phyloP scores from a whole-genome alignment of 2,329 filamentous ascomycete genomes.

The Cercospora brassicicola region DNA sequence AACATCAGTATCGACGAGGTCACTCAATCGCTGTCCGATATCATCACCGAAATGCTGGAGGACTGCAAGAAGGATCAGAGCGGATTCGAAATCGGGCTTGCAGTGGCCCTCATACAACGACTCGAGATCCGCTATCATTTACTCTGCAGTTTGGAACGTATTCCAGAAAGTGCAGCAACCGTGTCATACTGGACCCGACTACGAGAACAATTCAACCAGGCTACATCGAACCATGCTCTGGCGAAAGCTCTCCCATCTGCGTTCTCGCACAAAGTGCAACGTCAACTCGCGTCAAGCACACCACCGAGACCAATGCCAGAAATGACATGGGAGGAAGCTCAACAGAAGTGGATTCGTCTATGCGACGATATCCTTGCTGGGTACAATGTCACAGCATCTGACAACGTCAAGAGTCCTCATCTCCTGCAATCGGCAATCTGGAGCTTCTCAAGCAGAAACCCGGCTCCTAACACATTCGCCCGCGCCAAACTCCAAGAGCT shows the following conservation, averaged over 20 bases:
- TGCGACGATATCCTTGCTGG: constrained; percentile 69
- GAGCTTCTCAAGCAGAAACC: constrained; percentile 64
- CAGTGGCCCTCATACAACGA: constrained; percentile 45
- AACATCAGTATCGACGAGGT: constrained; percentile 61
- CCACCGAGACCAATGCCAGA: constrained; percentile 87
- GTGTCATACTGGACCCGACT: constrained; percentile 38
- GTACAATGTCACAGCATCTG: constrained; percentile 25
- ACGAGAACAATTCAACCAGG: constrained; percentile 27
- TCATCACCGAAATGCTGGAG: constrained; percentile 42
- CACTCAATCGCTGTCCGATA: constrained; percentile 55
- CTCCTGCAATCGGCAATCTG: constrained; percentile 48
- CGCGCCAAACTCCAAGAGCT: constrained; percentile 55
- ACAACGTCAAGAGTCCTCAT: constrained; percentile 28
- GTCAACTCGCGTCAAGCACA: constrained; percentile 88
- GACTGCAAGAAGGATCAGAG: constrained; percentile 44
- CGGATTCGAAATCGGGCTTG: constrained; percentile 17
- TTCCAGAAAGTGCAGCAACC: constrained; percentile 40
- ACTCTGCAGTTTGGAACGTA: constrained; percentile 43
- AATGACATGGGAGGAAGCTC: constrained; percentile 69
- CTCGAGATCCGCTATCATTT: constrained; percentile 67
- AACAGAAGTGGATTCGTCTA: constrained; percentile 67
- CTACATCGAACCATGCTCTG: constrained; percentile 60
- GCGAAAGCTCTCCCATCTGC: constrained; percentile 69
- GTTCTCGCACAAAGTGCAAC: constrained; percentile 86
- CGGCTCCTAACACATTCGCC: constrained; percentile 80